Conservation (phyloP, 1,139 yeast genomes). For the Blastobotrys elegans region DNA sequence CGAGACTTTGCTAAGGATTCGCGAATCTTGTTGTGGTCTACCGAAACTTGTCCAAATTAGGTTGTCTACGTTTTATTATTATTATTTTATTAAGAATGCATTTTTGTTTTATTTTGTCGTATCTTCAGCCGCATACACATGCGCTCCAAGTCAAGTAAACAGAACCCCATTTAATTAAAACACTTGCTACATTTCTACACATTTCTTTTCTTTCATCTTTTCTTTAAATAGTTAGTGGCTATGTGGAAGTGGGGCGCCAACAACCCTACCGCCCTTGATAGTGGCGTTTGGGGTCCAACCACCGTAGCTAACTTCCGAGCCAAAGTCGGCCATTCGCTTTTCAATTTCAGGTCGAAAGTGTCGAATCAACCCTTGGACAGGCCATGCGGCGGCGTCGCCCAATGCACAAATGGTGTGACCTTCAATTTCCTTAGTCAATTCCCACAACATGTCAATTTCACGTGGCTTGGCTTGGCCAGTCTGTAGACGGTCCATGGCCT, state of each 20-base stretch:
- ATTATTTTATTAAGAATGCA: too few relatives aligned
- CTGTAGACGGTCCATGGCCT: constrained; percentile 77
- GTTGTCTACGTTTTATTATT: too few relatives aligned
- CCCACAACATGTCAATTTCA: constrained; percentile 78
- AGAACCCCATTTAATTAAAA: too few relatives aligned
- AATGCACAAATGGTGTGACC: constrained; percentile 89
- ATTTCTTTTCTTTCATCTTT: too few relatives aligned
- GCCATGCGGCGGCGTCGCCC: constrained; percentile 95
- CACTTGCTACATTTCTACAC: too few relatives aligned
- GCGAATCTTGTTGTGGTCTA: constrained; percentile 5
- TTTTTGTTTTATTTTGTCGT: too few relatives aligned
- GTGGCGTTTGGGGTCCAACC: constrained; percentile 71
- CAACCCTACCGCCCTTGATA: constrained; percentile 51
- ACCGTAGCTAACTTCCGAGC: constrained; percentile 48
- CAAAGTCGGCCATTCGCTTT: constrained; percentile 57
- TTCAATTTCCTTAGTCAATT: constrained; percentile 77
- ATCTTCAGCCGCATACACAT: too few relatives aligned
- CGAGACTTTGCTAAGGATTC: constrained; percentile 3
- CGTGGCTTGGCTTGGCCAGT: constrained; percentile 72
- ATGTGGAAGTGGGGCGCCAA: constrained; percentile 15
- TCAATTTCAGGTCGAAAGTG: constrained; percentile 78
- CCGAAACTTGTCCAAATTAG: too few relatives aligned
- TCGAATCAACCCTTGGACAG: constrained; percentile 78
- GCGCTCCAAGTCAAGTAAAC: too few relatives aligned
- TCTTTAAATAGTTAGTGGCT: too few relatives aligned